Percentiles rank a stretch among this genome's conserved stretches.
phyloP scores from a whole-genome alignment of 768 basidiomycete species.

The Leccinum incarnatum region DNA sequence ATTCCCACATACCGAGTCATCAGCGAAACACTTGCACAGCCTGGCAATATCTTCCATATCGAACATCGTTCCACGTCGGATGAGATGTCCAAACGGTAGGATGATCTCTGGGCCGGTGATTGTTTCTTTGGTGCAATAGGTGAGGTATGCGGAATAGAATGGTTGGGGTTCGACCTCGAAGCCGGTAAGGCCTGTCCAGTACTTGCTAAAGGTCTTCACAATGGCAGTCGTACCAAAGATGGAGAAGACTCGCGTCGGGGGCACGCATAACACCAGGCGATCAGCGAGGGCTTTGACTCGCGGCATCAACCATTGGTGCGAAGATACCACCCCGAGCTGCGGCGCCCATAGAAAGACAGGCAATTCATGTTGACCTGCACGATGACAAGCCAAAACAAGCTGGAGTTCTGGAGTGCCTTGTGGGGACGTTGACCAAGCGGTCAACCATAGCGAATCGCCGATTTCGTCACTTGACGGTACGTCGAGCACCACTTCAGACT shows the following conservation, averaged over 20 bases:
- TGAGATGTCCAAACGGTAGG: slow-evolving; percentile 34
- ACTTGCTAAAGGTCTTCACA: slow-evolving; percentile 40
- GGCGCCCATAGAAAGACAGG: slow-evolving; percentile 54
- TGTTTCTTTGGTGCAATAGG: slow-evolving; percentile 41
- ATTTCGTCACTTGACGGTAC: slow-evolving; percentile 20
- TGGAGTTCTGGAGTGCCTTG: slow-evolving; percentile 35
- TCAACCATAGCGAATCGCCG: slow-evolving; percentile 45
- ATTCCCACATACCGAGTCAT: slow-evolving; percentile 44
- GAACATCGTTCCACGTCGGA: slow-evolving; percentile 36
- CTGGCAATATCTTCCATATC: slow-evolving; percentile 42
- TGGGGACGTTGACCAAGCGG: slow-evolving; percentile 42
- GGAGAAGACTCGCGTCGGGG: slow-evolving; percentile 47
- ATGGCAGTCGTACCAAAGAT: slow-evolving; percentile 45
- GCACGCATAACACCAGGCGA: slow-evolving; percentile 37
- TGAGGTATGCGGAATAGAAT: slow-evolving; percentile 50
- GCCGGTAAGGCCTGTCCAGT: slow-evolving; percentile 45
- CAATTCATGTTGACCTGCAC: slow-evolving; percentile 42
- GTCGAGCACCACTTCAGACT: slow-evolving; percentile 33
- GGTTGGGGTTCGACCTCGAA: slow-evolving; percentile 39
- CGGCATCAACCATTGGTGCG: slow-evolving; percentile 28
- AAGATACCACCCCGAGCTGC: slow-evolving; percentile 25
- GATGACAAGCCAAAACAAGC: slow-evolving; percentile 47
- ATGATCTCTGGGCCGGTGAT: slow-evolving; percentile 27
- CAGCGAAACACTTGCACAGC: slow-evolving; percentile 51
- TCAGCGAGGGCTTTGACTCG: slow-evolving; percentile 38